Base-by-base conservation (phyloP, 768 basidiomycete species). In the Hemileccinum impolitum region DNA sequence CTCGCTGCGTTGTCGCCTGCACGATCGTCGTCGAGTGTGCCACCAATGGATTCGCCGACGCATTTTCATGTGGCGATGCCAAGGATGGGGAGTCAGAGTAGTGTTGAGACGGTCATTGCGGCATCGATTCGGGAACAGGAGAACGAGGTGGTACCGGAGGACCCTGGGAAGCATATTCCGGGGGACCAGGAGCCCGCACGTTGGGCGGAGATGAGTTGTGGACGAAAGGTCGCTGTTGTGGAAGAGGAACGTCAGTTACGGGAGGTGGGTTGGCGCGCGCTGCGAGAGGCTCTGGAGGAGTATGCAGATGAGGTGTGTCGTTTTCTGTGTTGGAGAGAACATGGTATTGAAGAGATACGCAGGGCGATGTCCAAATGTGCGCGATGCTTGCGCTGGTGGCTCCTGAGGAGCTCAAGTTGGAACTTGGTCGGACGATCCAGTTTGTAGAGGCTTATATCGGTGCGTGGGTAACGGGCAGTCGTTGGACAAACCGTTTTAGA, bases 331-430 rank as follows among this genome's bases (percentile, higher is more conserved):
- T 18, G 10, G 2, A 14, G 37, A 28, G 28, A 21, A 36, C 5
- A 31, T 7, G 32, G 21, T 8, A 11, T 28, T 53, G 23, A 56
- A 47, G 39, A 46, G 18, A 13, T 34, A 15, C 18, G 36, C 50
- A 90, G 85, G 90, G 90, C 13, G 84, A 92, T 58, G 71, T 90
- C 1, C 90, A 90, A 59, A 87, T 82, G 75, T 90, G 88, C 65
- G 81, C 87, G 1, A 79, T 87, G 75, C 61, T 92, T 14, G 73
- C 79, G 3, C 59, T 87, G 1, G 68, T 91, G 17, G 86, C 82
- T 7, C 71, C 76, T 0, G 57, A 72, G 38, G 85, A 90, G 59
- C 68, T 93, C 37, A 55, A 60, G 32, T 62, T 88, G n/a, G 63
- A 70, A 1, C 61, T 65, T 18, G 61, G 58, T 39, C 71, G 83